Percentiles rank a stretch among this genome's conserved stretches.
Evolutionary conservation across 768 basidiomycete species (phyloP).

Genomic region (Lactarius deliciosus): DNA sequence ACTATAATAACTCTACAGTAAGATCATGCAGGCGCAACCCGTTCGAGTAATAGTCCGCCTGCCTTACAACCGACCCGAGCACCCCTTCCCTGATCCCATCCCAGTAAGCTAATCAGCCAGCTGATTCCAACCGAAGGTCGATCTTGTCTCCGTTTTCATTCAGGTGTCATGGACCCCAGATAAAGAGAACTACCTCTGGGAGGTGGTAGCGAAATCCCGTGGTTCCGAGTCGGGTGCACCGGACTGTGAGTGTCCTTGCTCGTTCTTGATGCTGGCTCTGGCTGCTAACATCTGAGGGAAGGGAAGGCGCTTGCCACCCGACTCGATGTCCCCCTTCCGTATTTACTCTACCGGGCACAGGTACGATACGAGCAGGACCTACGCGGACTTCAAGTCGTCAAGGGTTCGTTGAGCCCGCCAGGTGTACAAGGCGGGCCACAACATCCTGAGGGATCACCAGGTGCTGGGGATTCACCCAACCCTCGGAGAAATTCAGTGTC

Average conservation of each 20-base stretch:
- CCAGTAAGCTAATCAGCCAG: constrained; percentile 48
- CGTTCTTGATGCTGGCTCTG: constrained; percentile 2
- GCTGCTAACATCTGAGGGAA: constrained; percentile 34
- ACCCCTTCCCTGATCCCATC: constrained; percentile 63
- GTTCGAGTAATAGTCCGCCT: constrained; percentile 70
- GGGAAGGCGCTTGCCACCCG: constrained; percentile 84
- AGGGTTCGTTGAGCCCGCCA: constrained; percentile 56
- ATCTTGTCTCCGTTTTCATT: constrained; percentile 3
- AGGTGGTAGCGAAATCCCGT: constrained; percentile 77
- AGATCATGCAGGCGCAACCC: constrained; percentile 22
- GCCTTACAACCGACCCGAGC: constrained; percentile 75
- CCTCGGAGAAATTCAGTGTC: constrained; percentile 27
- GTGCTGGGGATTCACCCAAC: constrained; percentile 23
- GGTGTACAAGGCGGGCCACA: constrained; percentile 39
- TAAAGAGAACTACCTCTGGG: constrained; percentile 85
- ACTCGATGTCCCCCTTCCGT: constrained; percentile 78
- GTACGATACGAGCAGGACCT: constrained; percentile 85
- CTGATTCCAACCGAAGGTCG: background rate
- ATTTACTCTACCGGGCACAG: constrained; percentile 81
- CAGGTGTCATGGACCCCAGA: constrained; percentile 85
- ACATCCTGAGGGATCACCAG: constrained; percentile 10
- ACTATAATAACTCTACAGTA: background rate
- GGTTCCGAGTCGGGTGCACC: constrained; percentile 69
- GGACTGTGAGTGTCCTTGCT: constrained; percentile 61
- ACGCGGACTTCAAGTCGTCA: constrained; percentile 70